phyloP scores from a whole-genome alignment of 2,329 filamentous ascomycete genomes.

The Purpureocillium lavendulum region DNA sequence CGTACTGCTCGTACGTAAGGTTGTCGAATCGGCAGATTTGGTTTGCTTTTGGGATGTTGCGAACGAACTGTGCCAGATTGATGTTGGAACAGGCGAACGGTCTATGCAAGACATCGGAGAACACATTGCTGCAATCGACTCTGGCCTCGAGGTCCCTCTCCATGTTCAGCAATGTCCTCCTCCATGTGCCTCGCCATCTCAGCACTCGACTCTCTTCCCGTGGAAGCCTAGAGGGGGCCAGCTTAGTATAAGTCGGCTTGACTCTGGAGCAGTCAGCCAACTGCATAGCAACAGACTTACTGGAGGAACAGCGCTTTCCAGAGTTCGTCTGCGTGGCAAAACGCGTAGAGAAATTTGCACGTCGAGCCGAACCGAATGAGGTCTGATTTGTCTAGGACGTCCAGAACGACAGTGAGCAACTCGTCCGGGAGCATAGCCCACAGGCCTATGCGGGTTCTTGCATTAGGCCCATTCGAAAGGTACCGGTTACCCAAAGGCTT shows the following conservation, averaged over 20 bases:
- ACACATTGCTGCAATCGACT: slow-evolving; percentile 70
- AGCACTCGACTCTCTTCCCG: slow-evolving; percentile 21
- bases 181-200: slow-evolving; percentile 77
- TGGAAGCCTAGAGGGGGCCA: slow-evolving; percentile 13
- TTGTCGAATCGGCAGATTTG: slow-evolving; percentile 61
- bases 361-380: slow-evolving; percentile 64
- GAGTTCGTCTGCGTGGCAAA: slow-evolving; percentile 73
- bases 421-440: slow-evolving; percentile 73
- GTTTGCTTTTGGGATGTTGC: slow-evolving; percentile 65
- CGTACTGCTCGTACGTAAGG: slow-evolving; percentile 66
- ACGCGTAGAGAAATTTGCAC: slow-evolving; percentile 82
- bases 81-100: slow-evolving; percentile 86
- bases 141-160: slow-evolving; percentile 38
- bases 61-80: slow-evolving; percentile 54
- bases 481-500: slow-evolving; percentile 82
- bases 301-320: slow-evolving; percentile 81
- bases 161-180: slow-evolving; percentile 63
- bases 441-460: slow-evolving; percentile 56
- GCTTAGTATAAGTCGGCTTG: slow-evolving; percentile 6
- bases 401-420: slow-evolving; percentile 65
- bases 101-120: slow-evolving; percentile 82
- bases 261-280: too few relatives aligned
- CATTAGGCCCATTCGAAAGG: slow-evolving; percentile 55
- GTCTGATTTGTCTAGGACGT: slow-evolving; percentile 57
- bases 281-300: slow-evolving; percentile 61